phyloP scores from a whole-genome alignment of 352 stramenopile species.

The Phytophthora fragariae region DNA sequence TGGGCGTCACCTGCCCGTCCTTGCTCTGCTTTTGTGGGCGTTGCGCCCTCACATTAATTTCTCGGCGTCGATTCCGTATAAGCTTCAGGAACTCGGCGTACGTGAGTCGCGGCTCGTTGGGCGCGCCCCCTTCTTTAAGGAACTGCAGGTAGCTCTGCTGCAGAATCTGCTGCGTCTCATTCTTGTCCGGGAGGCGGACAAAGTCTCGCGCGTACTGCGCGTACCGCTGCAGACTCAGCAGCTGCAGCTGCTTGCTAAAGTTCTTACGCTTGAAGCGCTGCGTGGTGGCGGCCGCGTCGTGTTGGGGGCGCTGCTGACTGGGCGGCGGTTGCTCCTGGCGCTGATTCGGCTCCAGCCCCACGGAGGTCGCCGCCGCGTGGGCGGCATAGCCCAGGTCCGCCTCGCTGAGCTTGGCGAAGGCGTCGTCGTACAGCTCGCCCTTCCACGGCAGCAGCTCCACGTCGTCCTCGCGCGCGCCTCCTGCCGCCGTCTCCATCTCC shows the following conservation, averaged over 20 bases:
- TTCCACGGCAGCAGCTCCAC: slow-evolving; percentile 62
- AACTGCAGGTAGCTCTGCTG: slow-evolving; percentile 66
- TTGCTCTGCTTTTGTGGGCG: slow-evolving; percentile 26
- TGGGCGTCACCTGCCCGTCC: slow-evolving; percentile 9
- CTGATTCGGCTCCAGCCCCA: slow-evolving; percentile 24
- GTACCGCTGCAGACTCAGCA: slow-evolving; percentile 68
- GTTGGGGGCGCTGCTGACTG: slow-evolving; percentile 3
- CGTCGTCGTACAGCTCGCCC: slow-evolving; percentile 47
- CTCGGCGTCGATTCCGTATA: slow-evolving; percentile 69
- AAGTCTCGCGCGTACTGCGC: slow-evolving; percentile 47
- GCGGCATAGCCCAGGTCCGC: slow-evolving; percentile 36
- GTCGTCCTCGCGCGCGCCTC: slow-evolving; percentile 43
- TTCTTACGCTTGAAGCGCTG: slow-evolving; percentile 70
- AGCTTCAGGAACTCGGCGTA: slow-evolving; percentile 74
- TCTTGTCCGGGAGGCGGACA: slow-evolving; percentile 51
- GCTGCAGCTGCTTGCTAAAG: slow-evolving; percentile 74
- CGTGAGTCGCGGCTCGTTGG: slow-evolving; percentile 57
- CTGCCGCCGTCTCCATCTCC: slow-evolving; percentile 18
- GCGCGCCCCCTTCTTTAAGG: slow-evolving; percentile 52
- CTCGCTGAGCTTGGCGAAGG: slow-evolving; percentile 56
- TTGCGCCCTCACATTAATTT: slow-evolving; percentile 57
- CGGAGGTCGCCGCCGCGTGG: slow-evolving; percentile 2
- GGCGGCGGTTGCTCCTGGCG: slow-evolving; percentile 12
- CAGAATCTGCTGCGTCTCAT: slow-evolving; percentile 58
- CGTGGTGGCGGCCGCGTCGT: neutral